phyloP scores from a whole-genome alignment of 257 asterid species.

The Thymus mandschuricus region DNA sequence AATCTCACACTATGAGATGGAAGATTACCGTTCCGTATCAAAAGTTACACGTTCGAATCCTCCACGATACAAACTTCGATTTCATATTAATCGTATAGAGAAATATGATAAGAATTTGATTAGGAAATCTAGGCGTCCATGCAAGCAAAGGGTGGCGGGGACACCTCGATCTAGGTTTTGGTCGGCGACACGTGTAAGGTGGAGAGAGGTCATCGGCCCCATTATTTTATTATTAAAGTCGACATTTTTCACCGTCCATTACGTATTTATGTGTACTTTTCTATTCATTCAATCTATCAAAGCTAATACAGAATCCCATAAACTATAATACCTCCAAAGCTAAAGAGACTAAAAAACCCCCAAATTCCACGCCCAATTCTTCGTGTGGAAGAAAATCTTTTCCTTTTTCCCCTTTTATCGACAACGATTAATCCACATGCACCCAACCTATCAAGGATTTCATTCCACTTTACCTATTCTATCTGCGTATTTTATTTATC shows the following conservation, averaged over 20 bases:
- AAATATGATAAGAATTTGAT: background rate
- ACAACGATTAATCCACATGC: constrained; percentile 39
- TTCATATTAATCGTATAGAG: too few relatives aligned
- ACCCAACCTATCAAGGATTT: background rate
- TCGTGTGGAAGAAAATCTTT: constrained; percentile 30
- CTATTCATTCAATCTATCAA: background rate
- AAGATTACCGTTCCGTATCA: too few relatives aligned
- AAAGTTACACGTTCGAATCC: too few relatives aligned
- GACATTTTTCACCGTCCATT: constrained; percentile 43
- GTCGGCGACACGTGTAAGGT: constrained; percentile 55
- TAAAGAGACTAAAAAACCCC: background rate
- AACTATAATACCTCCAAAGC: constrained; percentile 21
- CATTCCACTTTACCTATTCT: too few relatives aligned
- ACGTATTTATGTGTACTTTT: constrained; percentile 15
- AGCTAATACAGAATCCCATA: constrained; percentile 32
- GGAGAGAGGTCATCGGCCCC: background rate
- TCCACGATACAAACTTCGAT: too few relatives aligned
- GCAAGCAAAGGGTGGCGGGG: constrained; percentile 10
- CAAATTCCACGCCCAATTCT: constrained; percentile 3
- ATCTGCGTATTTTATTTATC: too few relatives aligned
- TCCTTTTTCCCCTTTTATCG: background rate
- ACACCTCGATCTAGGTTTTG: constrained; percentile 33
- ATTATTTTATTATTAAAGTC: background rate
- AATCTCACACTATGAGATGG: too few relatives aligned
- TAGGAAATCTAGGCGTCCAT: constrained; percentile 16